phyloP scores from a whole-genome alignment of 2,329 filamentous ascomycete species.

The Lasiodiplodia citricola region DNA sequence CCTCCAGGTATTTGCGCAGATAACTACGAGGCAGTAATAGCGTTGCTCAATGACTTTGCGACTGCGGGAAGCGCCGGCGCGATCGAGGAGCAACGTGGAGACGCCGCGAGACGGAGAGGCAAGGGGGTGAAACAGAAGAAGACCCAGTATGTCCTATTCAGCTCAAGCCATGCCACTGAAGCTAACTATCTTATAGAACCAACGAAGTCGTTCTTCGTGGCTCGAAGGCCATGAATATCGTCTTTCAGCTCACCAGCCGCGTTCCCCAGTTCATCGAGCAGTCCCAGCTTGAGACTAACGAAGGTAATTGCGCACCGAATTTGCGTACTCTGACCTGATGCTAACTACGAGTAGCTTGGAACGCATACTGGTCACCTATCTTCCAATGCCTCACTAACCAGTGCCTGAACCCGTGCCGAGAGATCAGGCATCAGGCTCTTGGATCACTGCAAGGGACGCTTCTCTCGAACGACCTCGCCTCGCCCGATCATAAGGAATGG shows the following conservation, averaged over 20 bases:
- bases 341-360: slow-evolving; percentile 71
- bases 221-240: slow-evolving; percentile 78
- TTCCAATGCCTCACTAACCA: slow-evolving; percentile 87
- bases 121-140: slow-evolving; percentile 61
- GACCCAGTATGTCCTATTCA: slow-evolving; percentile 56
- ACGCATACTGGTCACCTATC: slow-evolving; percentile 95
- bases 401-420: slow-evolving; percentile 91
- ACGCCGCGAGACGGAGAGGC: slow-evolving; percentile 57
- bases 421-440: slow-evolving; percentile 88
- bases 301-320: slow-evolving; percentile 62
- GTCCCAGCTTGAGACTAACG: slow-evolving; percentile 85
- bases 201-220: slow-evolving; percentile 77
- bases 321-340: not conserved
- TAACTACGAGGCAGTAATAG: slow-evolving; percentile 89
- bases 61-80: slow-evolving; percentile 78
- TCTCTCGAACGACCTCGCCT: slow-evolving; percentile 81
- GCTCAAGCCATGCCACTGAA: not conserved
- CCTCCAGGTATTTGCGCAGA: slow-evolving; percentile 87
- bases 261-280: slow-evolving; percentile 89
- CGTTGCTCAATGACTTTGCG: slow-evolving; percentile 87
- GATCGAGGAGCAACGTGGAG: slow-evolving; percentile 70
- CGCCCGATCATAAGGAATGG: slow-evolving; percentile 88
- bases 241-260: slow-evolving; percentile 80
- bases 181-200: slow-evolving; percentile 53
- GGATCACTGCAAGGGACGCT: slow-evolving; percentile 84